Conservation (phyloP, 345 rosid species). For the Zanthoxylum bungeanum region DNA sequence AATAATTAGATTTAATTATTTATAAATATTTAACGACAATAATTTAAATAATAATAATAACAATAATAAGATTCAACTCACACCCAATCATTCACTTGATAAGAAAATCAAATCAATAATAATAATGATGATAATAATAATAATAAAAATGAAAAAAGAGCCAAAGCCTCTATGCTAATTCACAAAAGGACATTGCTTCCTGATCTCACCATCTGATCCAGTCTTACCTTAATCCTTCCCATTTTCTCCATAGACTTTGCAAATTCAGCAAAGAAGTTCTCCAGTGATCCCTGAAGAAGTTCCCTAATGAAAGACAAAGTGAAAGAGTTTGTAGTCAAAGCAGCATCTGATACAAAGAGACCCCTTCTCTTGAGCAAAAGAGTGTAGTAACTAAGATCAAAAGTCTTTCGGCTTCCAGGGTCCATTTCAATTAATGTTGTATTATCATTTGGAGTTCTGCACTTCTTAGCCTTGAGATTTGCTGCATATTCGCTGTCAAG, state of each 20-base stretch:
- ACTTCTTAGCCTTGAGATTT: slow-evolving; percentile 67
- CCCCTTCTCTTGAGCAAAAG: slow-evolving; percentile 61
- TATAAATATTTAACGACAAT: no score
- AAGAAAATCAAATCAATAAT: no score
- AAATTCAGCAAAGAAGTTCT: no score
- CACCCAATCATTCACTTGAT: no score
- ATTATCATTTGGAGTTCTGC: slow-evolving; percentile 52
- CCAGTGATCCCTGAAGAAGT: slow-evolving; percentile 48
- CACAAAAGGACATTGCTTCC: slow-evolving; percentile 42
- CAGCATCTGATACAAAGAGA: slow-evolving; percentile 70
- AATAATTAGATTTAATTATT: no score
- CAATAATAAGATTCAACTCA: no score
- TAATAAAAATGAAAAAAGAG: slow-evolving; percentile 55
- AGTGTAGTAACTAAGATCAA: slow-evolving; percentile 67
- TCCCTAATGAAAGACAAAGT: slow-evolving; percentile 43
- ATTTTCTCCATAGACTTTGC: no score
- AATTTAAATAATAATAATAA: no score
- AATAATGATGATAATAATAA: no score
- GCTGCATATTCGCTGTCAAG: no score
- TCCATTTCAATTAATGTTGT: slow-evolving; percentile 71
- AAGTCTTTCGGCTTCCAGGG: slow-evolving; percentile 67
- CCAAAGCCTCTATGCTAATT: slow-evolving; percentile 60
- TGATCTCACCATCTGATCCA: no score
- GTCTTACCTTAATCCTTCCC: no score
- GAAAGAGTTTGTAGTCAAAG: slow-evolving; percentile 49